Evolutionary conservation across 768 basidiomycete genomes (phyloP), one percentile per base, ranked within the genome.

Genomic region (Xerocomellus intermedius): DNA sequence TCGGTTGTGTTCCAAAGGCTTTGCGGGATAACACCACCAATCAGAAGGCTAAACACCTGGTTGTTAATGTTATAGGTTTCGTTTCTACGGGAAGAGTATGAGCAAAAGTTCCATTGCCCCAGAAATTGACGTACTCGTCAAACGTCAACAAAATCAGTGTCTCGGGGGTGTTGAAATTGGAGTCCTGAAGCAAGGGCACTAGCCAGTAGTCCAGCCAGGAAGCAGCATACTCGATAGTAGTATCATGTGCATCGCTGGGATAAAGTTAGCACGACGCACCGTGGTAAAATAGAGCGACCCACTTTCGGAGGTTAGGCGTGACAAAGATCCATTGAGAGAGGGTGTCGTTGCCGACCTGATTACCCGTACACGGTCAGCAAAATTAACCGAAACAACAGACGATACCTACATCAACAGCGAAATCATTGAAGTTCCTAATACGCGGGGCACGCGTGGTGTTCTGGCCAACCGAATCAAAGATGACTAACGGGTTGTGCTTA

Each of bases 101-200:
- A 53, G 16, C 13, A 32, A 32, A 39, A 22, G 16, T 21, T 52
- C 16, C 16, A 14, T 21, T 42, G 3, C 24, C 32, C 10, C 37
- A 14, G 12, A 28, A n/a, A 21, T 37, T 57, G 54, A 74, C 77
- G 38, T 70, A 82, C 69, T 87, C 85, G 50, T 87, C 85, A 50
- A 86, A 86, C 0, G 83, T 85, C 49, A 87, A 61, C 9, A 85
- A 60, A 61, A 87, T 80, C 48, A 87, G 70, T 1, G 86, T 85
- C 21, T 64, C 69, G 45, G 75, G 67, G 52, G 70, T 75, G 65
- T 86, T 86, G 71, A 87, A 85, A 49, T 71, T 69, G 7, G 69
- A 44, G 66, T 85, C 71, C 2, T 70, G 52, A 38, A 87, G 77
- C 12, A 85, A 61, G 2, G 84, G 81, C 14, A 73, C 28, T 32